phyloP scores from a whole-genome alignment of 2,329 filamentous ascomycete genomes.

The Phyllosticta citrichinensis region DNA sequence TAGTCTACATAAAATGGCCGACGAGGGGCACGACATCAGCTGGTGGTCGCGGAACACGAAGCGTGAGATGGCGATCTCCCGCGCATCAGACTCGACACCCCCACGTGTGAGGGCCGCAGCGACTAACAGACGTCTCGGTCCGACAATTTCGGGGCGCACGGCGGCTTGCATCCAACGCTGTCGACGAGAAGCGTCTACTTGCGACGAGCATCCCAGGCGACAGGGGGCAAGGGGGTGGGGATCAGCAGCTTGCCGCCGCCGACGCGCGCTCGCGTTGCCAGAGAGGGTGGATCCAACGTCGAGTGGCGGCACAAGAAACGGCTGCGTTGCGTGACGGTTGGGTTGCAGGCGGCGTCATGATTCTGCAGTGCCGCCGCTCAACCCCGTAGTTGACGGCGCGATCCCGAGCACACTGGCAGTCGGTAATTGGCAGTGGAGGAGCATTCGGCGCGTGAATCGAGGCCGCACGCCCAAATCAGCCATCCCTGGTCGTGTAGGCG shows the following conservation, averaged over 20 bases:
- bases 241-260: neutral
- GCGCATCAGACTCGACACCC: neutral
- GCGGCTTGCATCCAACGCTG: neutral
- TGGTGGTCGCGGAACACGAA: neutral
- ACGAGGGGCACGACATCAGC: neutral
- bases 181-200: constrained; percentile 1
- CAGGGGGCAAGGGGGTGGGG: neutral
- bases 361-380: neutral
- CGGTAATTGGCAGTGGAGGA: neutral
- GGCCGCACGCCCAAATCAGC: constrained; percentile 8
- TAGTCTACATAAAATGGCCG: neutral
- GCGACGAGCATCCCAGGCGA: neutral
- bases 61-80: constrained; percentile 10
- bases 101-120: constrained; percentile 3
- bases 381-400: neutral
- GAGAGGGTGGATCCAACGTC: too few species aligned
- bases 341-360: neutral
- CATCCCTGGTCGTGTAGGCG: neutral
- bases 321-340: neutral
- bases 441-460: neutral
- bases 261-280: neutral
- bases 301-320: neutral
- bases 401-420: too few species aligned
- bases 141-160: neutral
- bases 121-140: neutral